Conservation (phyloP, 192 early-diverging fungal genomes). For the Rhizophagus clarus region DNA sequence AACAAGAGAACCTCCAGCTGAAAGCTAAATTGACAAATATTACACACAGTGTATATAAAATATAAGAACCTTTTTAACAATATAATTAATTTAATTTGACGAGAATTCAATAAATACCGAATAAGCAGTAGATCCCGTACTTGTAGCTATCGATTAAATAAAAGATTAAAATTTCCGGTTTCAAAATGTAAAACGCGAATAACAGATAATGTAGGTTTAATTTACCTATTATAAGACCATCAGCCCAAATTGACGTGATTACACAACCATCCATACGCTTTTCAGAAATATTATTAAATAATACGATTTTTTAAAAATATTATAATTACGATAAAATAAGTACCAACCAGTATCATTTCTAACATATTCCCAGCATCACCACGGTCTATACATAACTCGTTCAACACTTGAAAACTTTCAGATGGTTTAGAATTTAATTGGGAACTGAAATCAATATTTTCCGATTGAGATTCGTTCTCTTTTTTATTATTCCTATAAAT, state of each 20-base stretch:
- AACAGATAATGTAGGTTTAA: too few species aligned
- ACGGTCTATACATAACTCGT: constrained; percentile 91
- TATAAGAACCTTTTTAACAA: background rate
- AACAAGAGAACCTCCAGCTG: constrained; percentile 90
- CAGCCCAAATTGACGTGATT: constrained; percentile 93
- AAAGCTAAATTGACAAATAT: constrained; percentile 63
- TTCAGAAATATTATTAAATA: too few species aligned
- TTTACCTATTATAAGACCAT: constrained; percentile 76
- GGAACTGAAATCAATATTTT: constrained; percentile 36
- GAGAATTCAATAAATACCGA: constrained; percentile 48
- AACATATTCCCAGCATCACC: constrained; percentile 87
- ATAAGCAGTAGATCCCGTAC: constrained; percentile 90
- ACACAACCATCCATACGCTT: constrained; percentile 70
- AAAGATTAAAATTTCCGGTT: background rate
- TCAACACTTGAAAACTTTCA: constrained; percentile 82
- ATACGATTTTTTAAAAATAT: too few species aligned
- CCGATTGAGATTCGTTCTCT: constrained; percentile 28
- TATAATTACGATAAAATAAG: too few species aligned
- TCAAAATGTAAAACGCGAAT: too few species aligned
- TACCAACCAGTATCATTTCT: constrained; percentile 61
- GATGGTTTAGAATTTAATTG: background rate
- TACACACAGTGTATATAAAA: constrained; percentile 32
- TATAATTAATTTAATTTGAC: too few species aligned
- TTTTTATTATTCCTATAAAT: constrained; percentile 57
- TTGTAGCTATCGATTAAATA: constrained; percentile 58